phyloP scores from a whole-genome alignment of 2,329 filamentous ascomycete species.

The Fusarium sp. region DNA sequence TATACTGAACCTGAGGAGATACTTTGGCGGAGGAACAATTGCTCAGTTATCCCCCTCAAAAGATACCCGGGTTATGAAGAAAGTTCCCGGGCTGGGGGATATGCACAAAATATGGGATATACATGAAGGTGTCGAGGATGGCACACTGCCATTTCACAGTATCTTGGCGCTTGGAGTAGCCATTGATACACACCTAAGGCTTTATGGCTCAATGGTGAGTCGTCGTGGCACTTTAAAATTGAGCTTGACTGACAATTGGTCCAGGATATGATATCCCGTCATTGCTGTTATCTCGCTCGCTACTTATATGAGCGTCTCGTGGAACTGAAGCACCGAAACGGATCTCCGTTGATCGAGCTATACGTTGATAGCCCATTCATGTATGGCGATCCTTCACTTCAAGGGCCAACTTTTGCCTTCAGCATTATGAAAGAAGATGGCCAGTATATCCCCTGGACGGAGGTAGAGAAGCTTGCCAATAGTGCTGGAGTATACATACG shows the following conservation, averaged over 20 bases:
- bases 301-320: slow-evolving; percentile 58
- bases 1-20: slow-evolving; percentile 63
- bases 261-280: slow-evolving; percentile 61
- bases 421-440: slow-evolving; percentile 66
- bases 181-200: slow-evolving; percentile 62
- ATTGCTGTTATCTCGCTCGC: slow-evolving; percentile 64
- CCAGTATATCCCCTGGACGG: slow-evolving; percentile 62
- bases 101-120: slow-evolving; percentile 52
- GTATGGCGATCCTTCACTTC: slow-evolving; percentile 61
- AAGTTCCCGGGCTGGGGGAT: slow-evolving; percentile 49
- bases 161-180: slow-evolving; percentile 70
- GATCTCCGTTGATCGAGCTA: slow-evolving; percentile 59
- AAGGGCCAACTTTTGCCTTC: slow-evolving; percentile 72
- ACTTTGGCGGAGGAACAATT: slow-evolving; percentile 76
- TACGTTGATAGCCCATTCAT: slow-evolving; percentile 59
- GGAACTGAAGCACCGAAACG: slow-evolving; percentile 62
- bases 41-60: slow-evolving; percentile 56
- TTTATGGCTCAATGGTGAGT: slow-evolving; percentile 64
- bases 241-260: background rate
- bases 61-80: slow-evolving; percentile 48
- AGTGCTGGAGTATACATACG: slow-evolving; percentile 66
- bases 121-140: slow-evolving; percentile 72
- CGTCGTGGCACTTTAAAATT: background rate
- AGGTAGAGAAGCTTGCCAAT: slow-evolving; percentile 68
- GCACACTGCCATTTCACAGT: slow-evolving; percentile 71